Conservation (phyloP, 352 stramenopile species). For the Albugo laibachii region DNA sequence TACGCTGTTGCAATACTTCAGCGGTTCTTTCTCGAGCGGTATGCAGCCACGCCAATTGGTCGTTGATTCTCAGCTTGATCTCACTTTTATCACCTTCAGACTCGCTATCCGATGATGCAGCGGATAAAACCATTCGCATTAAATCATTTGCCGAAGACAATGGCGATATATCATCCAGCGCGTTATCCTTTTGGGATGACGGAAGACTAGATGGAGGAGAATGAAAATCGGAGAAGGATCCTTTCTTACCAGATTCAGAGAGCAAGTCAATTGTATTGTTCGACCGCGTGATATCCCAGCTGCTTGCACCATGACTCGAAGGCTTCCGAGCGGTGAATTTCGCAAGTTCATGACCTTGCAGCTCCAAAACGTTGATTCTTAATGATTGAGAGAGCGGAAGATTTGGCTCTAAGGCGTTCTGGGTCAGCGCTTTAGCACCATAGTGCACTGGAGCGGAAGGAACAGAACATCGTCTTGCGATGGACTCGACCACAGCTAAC, state of each 20-base stretch:
- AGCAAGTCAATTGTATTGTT: too few species aligned
- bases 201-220: background rate
- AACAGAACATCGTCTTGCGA: conserved; percentile 70
- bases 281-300: too few species aligned
- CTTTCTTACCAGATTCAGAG: background rate
- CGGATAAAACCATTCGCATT: conserved; percentile 69
- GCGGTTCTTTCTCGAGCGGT: conserved; percentile 70
- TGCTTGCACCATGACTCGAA: too few species aligned
- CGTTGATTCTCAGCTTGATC: conserved; percentile 13
- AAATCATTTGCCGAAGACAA: conserved; percentile 65
- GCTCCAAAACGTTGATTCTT: conserved; percentile 13
- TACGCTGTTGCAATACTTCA: conserved; percentile 78
- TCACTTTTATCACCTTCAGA: conserved; percentile 25
- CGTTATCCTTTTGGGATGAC: conserved; percentile 12
- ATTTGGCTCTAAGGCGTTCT: background rate
- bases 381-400: conserved; percentile 3
- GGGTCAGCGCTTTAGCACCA: conserved; percentile 4
- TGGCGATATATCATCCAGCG: conserved; percentile 63
- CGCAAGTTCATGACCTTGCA: conserved; percentile 48
- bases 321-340: conserved; percentile 24
- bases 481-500: conserved; percentile 88
- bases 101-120: conserved; percentile 55
- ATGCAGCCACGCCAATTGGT: conserved; percentile 61
- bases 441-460: conserved; percentile 9
- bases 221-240: conserved; percentile 4